These are phyloP conservation scores for Phytophthora sp. DNA, from an alignment of 352 stramenopile genomes.

Conservation along the genomic window DNA sequence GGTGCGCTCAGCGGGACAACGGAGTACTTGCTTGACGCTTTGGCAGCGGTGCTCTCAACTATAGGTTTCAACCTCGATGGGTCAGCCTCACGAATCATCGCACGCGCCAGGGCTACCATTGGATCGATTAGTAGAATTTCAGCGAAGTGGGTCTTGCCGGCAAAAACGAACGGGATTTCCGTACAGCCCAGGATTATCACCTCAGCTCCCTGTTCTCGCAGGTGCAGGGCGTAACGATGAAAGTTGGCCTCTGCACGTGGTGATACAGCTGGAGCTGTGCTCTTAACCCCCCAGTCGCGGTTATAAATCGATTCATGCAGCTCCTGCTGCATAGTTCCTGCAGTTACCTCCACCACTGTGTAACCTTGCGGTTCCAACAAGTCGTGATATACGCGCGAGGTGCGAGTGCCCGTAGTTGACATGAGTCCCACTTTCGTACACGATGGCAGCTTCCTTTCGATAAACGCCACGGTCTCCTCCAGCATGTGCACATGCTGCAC, in stretches of 20 bases:
- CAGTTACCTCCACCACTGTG: slow-evolving; percentile 55
- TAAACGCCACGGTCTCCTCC: slow-evolving; percentile 70
- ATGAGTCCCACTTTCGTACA: slow-evolving; percentile 64
- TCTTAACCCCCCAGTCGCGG: slow-evolving; percentile 77
- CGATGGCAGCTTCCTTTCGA: slow-evolving; percentile 45
- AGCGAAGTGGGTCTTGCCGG: slow-evolving; percentile 46
- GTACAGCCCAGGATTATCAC: slow-evolving; percentile 81
- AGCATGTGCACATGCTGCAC: slow-evolving; percentile 72
- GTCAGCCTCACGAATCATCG: slow-evolving; percentile 73
- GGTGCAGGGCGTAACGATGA: slow-evolving; percentile 53
- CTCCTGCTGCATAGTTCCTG: slow-evolving; percentile 52
- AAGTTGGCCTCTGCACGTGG: slow-evolving; percentile 63
- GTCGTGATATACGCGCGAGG: slow-evolving; percentile 74
- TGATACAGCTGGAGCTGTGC: slow-evolving; percentile 63
- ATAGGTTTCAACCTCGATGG: slow-evolving; percentile 48
- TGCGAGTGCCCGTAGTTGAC: slow-evolving; percentile 68
- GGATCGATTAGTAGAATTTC: slow-evolving; percentile 68
- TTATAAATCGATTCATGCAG: slow-evolving; percentile 82
- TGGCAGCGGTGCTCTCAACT: not conserved
- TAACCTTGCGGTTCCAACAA: slow-evolving; percentile 67
- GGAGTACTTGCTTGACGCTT: slow-evolving; percentile 9
- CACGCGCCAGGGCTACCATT: slow-evolving; percentile 74
- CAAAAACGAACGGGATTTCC: slow-evolving; percentile 80
- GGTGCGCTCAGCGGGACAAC: slow-evolving; percentile 4
- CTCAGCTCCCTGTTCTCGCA: slow-evolving; percentile 55